Evolutionary conservation across 139 green algal genomes (phyloP).

Genomic region (Mesotaenium endlicherianum): DNA sequence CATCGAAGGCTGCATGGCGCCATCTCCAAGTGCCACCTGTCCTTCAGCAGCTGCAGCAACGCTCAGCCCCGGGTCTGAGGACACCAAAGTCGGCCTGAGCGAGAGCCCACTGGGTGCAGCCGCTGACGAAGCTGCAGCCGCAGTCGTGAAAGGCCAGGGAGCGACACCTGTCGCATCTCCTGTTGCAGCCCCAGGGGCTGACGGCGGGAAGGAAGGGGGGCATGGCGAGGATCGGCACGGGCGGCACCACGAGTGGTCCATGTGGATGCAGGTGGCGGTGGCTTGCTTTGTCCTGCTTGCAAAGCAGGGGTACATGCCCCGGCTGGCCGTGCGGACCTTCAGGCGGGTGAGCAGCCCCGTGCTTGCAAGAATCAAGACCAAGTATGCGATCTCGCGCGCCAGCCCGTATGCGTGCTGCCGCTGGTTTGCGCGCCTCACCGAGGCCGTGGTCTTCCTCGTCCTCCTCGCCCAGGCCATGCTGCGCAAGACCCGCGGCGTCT

Average conservation of each 20-base stretch:
- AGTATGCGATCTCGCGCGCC: background rate
- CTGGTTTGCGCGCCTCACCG: background rate
- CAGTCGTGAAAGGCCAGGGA: background rate
- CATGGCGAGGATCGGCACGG: too few species aligned
- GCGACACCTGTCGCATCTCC: too few species aligned
- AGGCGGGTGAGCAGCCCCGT: background rate
- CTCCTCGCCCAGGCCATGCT: background rate
- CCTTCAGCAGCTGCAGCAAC: background rate
- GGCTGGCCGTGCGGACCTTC: background rate
- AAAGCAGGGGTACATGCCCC: background rate
- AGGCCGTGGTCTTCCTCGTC: background rate
- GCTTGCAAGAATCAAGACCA: background rate
- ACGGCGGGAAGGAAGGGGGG: too few species aligned
- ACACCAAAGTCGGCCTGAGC: too few species aligned
- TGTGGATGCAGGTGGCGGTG: too few species aligned
- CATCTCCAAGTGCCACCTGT: too few species aligned
- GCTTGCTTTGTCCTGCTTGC: background rate
- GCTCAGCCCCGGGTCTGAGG: too few species aligned
- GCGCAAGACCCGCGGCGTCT: background rate
- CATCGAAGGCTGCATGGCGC: constrained; percentile 6
- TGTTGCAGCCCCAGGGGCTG: too few species aligned
- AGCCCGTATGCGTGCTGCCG: background rate
- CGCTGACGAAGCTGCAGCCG: background rate
- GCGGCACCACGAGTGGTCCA: too few species aligned
- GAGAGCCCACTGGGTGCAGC: too few species aligned